Evolutionary conservation across 75 land plant genomes (phyloP).

Genomic region (Pinus taeda): DNA sequence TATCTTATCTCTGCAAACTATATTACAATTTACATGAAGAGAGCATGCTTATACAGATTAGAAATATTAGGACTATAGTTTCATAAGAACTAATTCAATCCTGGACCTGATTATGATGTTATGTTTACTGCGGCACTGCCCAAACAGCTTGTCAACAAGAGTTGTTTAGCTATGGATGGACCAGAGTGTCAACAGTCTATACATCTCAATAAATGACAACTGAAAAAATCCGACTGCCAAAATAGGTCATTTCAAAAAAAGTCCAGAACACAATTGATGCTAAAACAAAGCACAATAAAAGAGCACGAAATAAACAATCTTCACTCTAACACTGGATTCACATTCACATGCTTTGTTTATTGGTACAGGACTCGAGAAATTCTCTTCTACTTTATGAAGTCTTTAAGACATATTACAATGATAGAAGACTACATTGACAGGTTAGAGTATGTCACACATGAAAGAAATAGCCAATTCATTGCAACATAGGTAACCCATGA

Average conservation of each 20-base stretch:
- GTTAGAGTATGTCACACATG: not conserved
- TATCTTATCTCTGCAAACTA: slow-evolving; percentile 81
- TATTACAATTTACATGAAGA: not conserved
- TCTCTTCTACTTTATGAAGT: not conserved
- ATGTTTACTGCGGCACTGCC: not conserved
- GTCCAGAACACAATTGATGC: too few relatives aligned
- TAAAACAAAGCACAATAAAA: too few relatives aligned
- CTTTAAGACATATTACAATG: not conserved
- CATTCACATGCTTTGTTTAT: slow-evolving; percentile 19
- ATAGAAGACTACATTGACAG: not conserved
- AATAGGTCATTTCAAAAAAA: not conserved
- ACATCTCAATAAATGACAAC: not conserved
- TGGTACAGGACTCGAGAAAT: not conserved
- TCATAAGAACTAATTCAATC: not conserved
- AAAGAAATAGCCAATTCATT: not conserved
- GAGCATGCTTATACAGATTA: not conserved
- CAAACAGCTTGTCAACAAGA: too few relatives aligned
- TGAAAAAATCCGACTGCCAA: not conserved
- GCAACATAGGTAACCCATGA: not conserved
- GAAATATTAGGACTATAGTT: not conserved
- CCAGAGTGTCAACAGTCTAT: too few relatives aligned
- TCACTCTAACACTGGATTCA: slow-evolving; percentile 13
- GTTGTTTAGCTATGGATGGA: too few relatives aligned
- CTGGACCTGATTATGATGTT: not conserved
- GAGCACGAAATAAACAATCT: not conserved